Conservation (phyloP, 768 basidiomycete genomes). For the Suillus brevipes region DNA sequence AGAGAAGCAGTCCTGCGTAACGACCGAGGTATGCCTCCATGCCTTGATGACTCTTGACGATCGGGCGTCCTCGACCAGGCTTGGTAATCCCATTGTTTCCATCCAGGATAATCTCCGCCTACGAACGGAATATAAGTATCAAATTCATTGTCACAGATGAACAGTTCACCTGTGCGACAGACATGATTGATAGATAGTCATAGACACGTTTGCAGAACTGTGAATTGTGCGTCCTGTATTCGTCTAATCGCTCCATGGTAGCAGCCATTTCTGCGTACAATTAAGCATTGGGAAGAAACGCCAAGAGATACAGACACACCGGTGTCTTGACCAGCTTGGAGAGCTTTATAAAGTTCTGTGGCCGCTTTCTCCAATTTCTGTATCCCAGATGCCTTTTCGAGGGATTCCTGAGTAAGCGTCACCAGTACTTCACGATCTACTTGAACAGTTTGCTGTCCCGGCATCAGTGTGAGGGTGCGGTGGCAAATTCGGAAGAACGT, state of each 20-base stretch:
- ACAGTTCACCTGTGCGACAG: slow-evolving; percentile 77
- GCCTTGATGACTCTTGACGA: slow-evolving; percentile 60
- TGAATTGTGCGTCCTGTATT: slow-evolving; percentile 84
- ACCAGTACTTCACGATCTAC: slow-evolving; percentile 78
- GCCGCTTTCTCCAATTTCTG: slow-evolving; percentile 79
- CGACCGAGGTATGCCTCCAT: slow-evolving; percentile 84
- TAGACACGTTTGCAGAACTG: slow-evolving; percentile 93
- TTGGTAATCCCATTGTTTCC: slow-evolving; percentile 58
- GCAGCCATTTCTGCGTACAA: slow-evolving; percentile 82
- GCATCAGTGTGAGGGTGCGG: slow-evolving; percentile 2
- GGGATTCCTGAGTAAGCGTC: slow-evolving; percentile 83
- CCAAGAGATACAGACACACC: slow-evolving; percentile 43
- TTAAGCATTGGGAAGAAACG: neutral
- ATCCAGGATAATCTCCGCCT: slow-evolving; percentile 72
- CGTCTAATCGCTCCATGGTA: slow-evolving; percentile 88
- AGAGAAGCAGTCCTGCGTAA: slow-evolving; percentile 88
- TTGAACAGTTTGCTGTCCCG: slow-evolving; percentile 83
- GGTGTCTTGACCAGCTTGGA: slow-evolving; percentile 86
- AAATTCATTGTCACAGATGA: neutral
- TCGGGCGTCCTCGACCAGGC: slow-evolving; percentile 44
- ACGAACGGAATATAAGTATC: slow-evolving; percentile 3
- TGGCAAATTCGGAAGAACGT: slow-evolving; percentile 19
- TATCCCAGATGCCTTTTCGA: slow-evolving; percentile 78
- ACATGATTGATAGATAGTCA: slow-evolving; percentile 90
- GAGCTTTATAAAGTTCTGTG: slow-evolving; percentile 89